Conservation (phyloP, 139 green algal species). For the Auxenochlorella pyrenoidosa region DNA sequence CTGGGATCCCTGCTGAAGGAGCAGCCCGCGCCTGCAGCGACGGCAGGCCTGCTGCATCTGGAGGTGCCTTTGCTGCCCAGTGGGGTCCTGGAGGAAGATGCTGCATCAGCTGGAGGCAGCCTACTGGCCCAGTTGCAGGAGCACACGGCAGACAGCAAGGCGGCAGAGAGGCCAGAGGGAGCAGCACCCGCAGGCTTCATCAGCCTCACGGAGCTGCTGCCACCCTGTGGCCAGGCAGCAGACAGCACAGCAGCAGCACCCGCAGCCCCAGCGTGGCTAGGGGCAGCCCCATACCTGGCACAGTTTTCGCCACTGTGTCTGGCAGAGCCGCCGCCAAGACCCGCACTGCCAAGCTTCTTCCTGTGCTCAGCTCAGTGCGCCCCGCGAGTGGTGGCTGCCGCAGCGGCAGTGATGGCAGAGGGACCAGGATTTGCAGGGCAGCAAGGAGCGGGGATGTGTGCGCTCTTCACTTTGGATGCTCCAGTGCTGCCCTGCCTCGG, state of each 20-base stretch:
- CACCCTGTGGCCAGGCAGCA: neutral
- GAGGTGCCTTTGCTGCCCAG: neutral
- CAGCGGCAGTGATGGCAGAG: neutral
- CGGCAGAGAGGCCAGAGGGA: neutral
- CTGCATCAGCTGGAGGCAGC: neutral
- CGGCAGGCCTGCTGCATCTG: neutral
- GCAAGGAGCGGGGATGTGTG: neutral
- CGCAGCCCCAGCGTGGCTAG: neutral
- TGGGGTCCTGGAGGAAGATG: neutral
- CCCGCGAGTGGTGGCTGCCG: neutral
- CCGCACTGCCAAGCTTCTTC: constrained; percentile 2
- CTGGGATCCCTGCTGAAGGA: constrained; percentile 2
- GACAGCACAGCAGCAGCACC: neutral
- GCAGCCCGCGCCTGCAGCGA: no score
- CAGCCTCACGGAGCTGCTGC: neutral
- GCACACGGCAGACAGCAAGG: neutral
- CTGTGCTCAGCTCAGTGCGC: neutral
- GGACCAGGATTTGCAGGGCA: neutral
- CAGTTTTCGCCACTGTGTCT: neutral
- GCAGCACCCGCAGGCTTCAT: neutral
- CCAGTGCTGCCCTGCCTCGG: neutral
- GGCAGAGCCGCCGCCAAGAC: neutral
- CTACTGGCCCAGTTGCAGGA: neutral
- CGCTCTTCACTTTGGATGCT: neutral
- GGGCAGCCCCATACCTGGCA: neutral